Evolutionary conservation across 2,329 filamentous ascomycete genomes (phyloP), one percentile per base, ranked within the genome.

Genomic region (Chaetomiaceae sp.): DNA sequence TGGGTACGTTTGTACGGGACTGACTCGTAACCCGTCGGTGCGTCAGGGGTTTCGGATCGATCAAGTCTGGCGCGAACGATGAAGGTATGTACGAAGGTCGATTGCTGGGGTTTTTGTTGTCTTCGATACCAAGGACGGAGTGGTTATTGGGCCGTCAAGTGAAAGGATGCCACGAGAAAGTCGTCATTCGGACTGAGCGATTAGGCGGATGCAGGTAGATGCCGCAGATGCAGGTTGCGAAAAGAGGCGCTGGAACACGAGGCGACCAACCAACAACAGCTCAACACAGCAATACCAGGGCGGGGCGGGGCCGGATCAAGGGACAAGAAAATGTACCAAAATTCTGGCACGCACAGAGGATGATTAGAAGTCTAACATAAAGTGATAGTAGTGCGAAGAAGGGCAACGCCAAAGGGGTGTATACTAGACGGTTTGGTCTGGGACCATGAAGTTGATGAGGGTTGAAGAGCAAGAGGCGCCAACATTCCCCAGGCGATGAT

Each of bases 81-180:
- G n/a, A n/a, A n/a, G n/a, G n/a, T 27, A 27, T 27, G 6, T 27
- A 27, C 6, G 25, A 27, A 7, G 25, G 25, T 27, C n/a, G n/a
- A n/a, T n/a, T n/a, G n/a, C n/a, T n/a, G n/a, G n/a, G 25, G 10
- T 43, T n/a, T 50, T 27, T 10, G 10, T 14, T 9, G 30, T 14
- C 9, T 16, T 49, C 21, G 47, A 44, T 41, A n/a, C n/a, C n/a
- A n/a, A n/a, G n/a, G n/a, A n/a, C n/a, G n/a, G 25, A 17, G 7
- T 44, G 19, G 37, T 54, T 38, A 51, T 60, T 61, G 63, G 54
- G 55, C 53, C 59, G 60, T 57, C 60, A 58, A 61, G 57, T 60
- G 35, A 57, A 49, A 54, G 57, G 54, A 49, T 60, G 62, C 62
- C 63, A 65, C 63, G 63, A 63, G 62, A 61, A 54, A 48, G 46